Conservation (phyloP, 257 asterid genomes). For the Solanum tarijense region DNA sequence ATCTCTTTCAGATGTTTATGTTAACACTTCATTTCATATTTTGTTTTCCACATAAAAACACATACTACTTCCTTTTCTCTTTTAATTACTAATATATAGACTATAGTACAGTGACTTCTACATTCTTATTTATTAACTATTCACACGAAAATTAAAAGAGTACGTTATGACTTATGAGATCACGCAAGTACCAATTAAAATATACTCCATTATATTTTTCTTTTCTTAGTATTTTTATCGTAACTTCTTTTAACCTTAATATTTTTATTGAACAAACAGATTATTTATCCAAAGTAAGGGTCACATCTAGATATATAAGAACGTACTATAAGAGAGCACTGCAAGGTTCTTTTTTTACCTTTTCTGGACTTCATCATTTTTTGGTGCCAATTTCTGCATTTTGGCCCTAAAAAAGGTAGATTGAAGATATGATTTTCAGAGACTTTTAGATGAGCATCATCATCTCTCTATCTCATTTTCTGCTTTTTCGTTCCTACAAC, state of each 20-base stretch:
- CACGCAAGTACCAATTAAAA: background rate
- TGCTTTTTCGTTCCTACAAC: background rate
- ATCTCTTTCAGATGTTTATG: background rate
- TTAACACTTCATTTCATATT: background rate
- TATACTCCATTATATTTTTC: too few species aligned
- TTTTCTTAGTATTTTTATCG: too few species aligned
- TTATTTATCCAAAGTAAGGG: too few species aligned
- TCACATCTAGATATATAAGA: background rate
- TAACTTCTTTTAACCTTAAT: too few species aligned
- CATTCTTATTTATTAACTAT: background rate
- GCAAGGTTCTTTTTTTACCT: background rate
- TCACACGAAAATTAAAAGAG: background rate
- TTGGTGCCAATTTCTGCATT: background rate
- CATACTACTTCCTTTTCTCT: background rate
- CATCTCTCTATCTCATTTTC: background rate
- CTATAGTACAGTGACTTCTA: background rate
- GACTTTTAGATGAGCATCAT: conserved; percentile 6
- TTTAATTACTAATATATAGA: background rate
- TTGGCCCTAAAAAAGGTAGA: conserved; percentile 6
- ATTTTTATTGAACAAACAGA: too few species aligned
- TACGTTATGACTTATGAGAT: background rate
- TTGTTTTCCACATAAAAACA: background rate
- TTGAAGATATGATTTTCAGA: conserved; percentile 5
- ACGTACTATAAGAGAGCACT: background rate
- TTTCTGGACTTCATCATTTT: background rate